phyloP scores from a whole-genome alignment of 805 yeast species.

The Candida schatavii region DNA sequence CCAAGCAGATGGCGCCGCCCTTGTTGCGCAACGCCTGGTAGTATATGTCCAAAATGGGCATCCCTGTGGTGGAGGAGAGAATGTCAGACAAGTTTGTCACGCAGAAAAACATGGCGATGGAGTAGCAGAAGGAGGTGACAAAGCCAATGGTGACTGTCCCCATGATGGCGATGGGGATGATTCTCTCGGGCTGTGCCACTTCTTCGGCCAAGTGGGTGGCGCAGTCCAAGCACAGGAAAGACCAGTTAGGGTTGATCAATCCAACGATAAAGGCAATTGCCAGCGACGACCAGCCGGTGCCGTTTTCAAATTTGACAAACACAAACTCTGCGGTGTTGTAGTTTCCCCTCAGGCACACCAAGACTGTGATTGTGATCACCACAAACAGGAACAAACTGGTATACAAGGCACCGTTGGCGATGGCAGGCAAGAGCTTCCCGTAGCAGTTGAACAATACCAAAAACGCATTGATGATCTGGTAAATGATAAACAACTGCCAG shows the following conservation, averaged over 20 bases:
- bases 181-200: constrained; percentile 33
- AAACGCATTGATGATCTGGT: constrained; percentile 32
- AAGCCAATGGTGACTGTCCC: constrained; percentile 42
- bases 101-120: constrained; percentile 41
- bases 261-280: constrained; percentile 39
- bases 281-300: constrained; percentile 27
- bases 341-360: constrained; percentile 34
- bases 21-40: constrained; percentile 35
- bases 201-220: constrained; percentile 44
- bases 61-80: constrained; percentile 27
- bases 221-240: constrained; percentile 39
- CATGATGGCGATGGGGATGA: constrained; percentile 38
- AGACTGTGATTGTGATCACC: constrained; percentile 37
- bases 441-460: constrained; percentile 35
- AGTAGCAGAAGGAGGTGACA: constrained; percentile 36
- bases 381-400: constrained; percentile 32
- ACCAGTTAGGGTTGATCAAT: constrained; percentile 37
- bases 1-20: constrained; percentile 37
- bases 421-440: constrained; percentile 32
- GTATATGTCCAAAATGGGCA: constrained; percentile 41
- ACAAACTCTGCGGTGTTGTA: constrained; percentile 27
- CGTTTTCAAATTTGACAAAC: constrained; percentile 18
- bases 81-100: constrained; percentile 29
- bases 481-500: constrained; percentile 37
- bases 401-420: constrained; percentile 35